Conservation (phyloP, 495 filamentous ascomycete species). For the Podospora fimiseda region DNA sequence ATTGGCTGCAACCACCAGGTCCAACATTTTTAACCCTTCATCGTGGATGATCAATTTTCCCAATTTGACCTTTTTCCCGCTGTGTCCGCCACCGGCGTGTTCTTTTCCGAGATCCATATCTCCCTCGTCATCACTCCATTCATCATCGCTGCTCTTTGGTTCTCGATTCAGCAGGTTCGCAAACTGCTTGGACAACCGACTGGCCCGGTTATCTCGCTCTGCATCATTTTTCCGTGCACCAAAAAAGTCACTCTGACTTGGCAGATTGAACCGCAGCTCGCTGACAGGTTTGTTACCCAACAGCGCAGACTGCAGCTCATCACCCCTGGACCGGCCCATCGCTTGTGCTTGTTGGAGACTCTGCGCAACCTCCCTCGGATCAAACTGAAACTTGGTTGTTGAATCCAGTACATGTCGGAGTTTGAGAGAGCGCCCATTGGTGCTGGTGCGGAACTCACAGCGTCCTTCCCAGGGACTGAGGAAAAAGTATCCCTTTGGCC, state of each 20-base stretch:
- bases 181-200: conserved; percentile 34
- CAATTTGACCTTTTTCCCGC: conserved; percentile 81
- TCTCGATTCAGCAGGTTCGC: conserved; percentile 25
- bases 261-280: conserved; percentile 84
- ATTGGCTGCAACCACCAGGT: conserved; percentile 85
- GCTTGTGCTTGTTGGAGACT: conserved; percentile 27
- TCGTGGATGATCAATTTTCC: conserved; percentile 88
- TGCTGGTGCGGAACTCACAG: conserved; percentile 75
- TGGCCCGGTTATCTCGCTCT: conserved; percentile 11
- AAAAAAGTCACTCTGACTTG: conserved; percentile 34
- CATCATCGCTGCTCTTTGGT: conserved; percentile 22
- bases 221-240: conserved; percentile 15
- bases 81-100: conserved; percentile 69
- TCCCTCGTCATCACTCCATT: conserved; percentile 23
- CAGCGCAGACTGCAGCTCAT: conserved; percentile 21
- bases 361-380: conserved; percentile 36
- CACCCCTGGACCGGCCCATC: conserved; percentile 23
- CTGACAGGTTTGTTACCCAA: conserved; percentile 53
- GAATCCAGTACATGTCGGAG: conserved; percentile 63
- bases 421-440: conserved; percentile 65
- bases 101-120: conserved; percentile 69
- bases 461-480: conserved; percentile 76
- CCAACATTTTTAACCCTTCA: conserved; percentile 92
- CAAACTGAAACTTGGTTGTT: conserved; percentile 27
- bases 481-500: conserved; percentile 56